Evolutionary conservation across 495 filamentous ascomycete genomes (phyloP).

Genomic region (Aspergillus kassunensis): DNA sequence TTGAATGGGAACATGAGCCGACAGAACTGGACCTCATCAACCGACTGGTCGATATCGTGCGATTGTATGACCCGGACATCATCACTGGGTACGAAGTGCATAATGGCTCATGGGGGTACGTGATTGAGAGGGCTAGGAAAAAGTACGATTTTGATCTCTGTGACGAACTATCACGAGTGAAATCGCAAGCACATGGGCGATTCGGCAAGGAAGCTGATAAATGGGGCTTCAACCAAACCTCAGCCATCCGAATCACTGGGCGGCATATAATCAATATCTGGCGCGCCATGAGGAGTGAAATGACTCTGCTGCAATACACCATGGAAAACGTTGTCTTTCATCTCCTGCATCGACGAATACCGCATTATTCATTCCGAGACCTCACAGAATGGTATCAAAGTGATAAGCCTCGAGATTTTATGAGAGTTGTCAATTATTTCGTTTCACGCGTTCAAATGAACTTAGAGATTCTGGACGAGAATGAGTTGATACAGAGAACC

Average conservation of each 20-base stretch:
- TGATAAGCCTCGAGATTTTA: slow-evolving; percentile 60
- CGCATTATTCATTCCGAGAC: slow-evolving; percentile 75
- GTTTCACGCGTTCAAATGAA: slow-evolving; percentile 72
- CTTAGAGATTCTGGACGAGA: slow-evolving; percentile 85
- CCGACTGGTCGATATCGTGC: slow-evolving; percentile 79
- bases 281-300: slow-evolving; percentile 88
- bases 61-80: slow-evolving; percentile 82
- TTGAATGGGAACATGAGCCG: slow-evolving; percentile 67
- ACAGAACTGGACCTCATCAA: slow-evolving; percentile 82
- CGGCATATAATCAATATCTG: slow-evolving; percentile 97
- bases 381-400: slow-evolving; percentile 79
- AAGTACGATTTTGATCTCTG: slow-evolving; percentile 88
- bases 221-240: slow-evolving; percentile 92
- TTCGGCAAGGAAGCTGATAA: slow-evolving; percentile 81
- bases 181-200: slow-evolving; percentile 70
- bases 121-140: slow-evolving; percentile 81
- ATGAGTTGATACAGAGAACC: slow-evolving; percentile 82
- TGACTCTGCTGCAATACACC: slow-evolving; percentile 87
- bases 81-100: slow-evolving; percentile 96
- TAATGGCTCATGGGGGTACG: slow-evolving; percentile 87
- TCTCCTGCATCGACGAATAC: slow-evolving; percentile 82
- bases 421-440: slow-evolving; percentile 77
- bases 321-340: slow-evolving; percentile 98
- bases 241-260: slow-evolving; percentile 81
- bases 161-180: slow-evolving; percentile 86